Evolutionary conservation across 192 early-diverging fungal genomes (phyloP).

Genomic region (Endogone sp.): DNA sequence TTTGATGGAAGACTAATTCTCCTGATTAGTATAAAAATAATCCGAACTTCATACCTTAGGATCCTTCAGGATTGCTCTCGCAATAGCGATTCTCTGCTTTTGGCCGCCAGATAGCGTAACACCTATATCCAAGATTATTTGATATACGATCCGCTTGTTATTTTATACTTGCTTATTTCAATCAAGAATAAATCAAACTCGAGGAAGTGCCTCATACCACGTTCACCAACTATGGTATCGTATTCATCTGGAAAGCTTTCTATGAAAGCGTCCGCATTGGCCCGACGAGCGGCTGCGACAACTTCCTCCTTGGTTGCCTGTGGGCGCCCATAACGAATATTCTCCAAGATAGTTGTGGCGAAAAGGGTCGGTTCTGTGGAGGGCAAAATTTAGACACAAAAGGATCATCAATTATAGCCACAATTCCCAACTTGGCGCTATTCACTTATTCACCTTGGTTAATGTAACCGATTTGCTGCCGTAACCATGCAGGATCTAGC

Average conservation of each 20-base stretch:
- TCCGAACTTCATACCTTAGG: too few relatives aligned
- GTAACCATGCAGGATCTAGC: conserved; percentile 60
- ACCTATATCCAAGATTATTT: conserved; percentile 29
- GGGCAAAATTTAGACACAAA: conserved; percentile 11
- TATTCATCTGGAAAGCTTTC: conserved; percentile 73
- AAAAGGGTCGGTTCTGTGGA: conserved; percentile 68
- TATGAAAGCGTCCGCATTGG: conserved; percentile 78
- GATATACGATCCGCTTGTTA: too few relatives aligned
- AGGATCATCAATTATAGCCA: not conserved
- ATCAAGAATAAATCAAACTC: too few relatives aligned
- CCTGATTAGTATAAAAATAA: too few relatives aligned
- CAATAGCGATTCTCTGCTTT: conserved; percentile 58
- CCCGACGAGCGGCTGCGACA: conserved; percentile 54
- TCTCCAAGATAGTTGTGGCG: conserved; percentile 71
- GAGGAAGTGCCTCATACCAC: too few relatives aligned
- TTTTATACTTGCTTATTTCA: too few relatives aligned
- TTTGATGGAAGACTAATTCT: too few relatives aligned
- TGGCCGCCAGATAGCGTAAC: conserved; percentile 60
- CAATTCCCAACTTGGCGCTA: not conserved
- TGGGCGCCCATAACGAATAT: conserved; percentile 63
- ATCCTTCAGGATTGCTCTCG: conserved; percentile 54
- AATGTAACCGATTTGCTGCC: conserved; percentile 67
- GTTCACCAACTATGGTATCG: conserved; percentile 87
- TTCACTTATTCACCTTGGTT: conserved; percentile 40
- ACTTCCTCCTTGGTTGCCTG: conserved; percentile 72